Percentiles rank a stretch among this genome's conserved stretches.
Evolutionary conservation across 176 grass and related monocot species (phyloP).

Genomic region (Carex pumila): DNA sequence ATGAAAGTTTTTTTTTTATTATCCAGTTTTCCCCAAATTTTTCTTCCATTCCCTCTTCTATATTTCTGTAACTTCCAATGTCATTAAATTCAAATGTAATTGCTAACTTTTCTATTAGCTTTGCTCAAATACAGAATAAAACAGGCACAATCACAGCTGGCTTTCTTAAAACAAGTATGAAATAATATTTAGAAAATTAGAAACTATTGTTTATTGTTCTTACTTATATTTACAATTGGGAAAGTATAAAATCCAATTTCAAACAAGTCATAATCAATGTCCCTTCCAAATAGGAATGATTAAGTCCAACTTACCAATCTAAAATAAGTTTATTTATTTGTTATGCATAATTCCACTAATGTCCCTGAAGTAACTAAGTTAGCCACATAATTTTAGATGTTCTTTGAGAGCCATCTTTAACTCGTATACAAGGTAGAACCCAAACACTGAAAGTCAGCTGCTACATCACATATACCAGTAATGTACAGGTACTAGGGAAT

Average conservation of each 20-base stretch:
- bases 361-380: background rate
- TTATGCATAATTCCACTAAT: background rate
- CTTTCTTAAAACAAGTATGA: background rate
- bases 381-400: background rate
- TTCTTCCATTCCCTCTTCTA: background rate
- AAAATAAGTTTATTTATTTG: background rate
- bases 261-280: background rate
- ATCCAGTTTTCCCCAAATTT: background rate
- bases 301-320: background rate
- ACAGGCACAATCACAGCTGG: background rate
- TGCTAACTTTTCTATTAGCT: background rate
- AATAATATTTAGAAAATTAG: background rate
- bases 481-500: background rate
- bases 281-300: background rate
- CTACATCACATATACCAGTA: background rate
- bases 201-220: background rate
- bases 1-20: background rate
- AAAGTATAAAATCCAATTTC: background rate
- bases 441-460: background rate
- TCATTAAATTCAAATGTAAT: background rate
- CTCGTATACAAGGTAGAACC: background rate
- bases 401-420: background rate
- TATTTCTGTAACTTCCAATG: background rate
- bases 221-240: background rate
- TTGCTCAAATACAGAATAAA: background rate